A percentile compares a stretch with the other conserved stretches of the same genome.
These are phyloP conservation scores for Xerocomellus chrysenteron DNA, from an alignment of 768 basidiomycete genomes.

Conservation along the genomic window DNA sequence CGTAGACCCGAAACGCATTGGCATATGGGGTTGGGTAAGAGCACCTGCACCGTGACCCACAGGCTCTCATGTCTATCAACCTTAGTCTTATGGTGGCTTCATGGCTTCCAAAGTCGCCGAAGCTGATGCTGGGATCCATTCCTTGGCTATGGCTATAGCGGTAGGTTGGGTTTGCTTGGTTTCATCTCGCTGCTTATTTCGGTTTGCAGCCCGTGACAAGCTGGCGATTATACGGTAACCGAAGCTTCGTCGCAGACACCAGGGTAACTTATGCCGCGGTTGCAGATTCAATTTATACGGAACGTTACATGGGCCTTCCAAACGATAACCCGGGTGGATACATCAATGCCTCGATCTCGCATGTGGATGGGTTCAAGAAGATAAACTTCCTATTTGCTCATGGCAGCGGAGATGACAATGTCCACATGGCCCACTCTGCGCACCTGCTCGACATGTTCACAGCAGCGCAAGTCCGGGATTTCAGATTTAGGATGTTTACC, in stretches of 20 bases:
- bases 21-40: constrained; percentile 97
- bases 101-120: constrained; percentile 94
- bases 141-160: constrained; percentile 87
- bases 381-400: constrained; percentile 85
- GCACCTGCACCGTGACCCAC: neutral
- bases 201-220: constrained; percentile 74
- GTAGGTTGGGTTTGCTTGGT: constrained; percentile 43
- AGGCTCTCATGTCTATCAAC: neutral
- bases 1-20: constrained; percentile 85
- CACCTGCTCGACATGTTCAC: constrained; percentile 94
- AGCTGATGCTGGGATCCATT: constrained; percentile 85
- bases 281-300: constrained; percentile 92
- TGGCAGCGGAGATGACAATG: constrained; percentile 95
- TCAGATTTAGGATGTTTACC: constrained; percentile 94
- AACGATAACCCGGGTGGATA: constrained; percentile 82
- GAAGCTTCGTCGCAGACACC: neutral
- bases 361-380: constrained; percentile 82
- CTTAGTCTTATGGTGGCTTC: constrained; percentile 92
- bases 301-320: constrained; percentile 93
- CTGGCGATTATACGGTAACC: constrained; percentile 76
- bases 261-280: neutral
- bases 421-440: constrained; percentile 91
- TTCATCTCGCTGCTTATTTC: constrained; percentile 8
- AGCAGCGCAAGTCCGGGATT: constrained; percentile 63
- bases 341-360: constrained; percentile 80